These are phyloP conservation scores for Phytomonas sp. DNA, from an alignment of 208 protist genomes.

Conservation along the genomic window DNA sequence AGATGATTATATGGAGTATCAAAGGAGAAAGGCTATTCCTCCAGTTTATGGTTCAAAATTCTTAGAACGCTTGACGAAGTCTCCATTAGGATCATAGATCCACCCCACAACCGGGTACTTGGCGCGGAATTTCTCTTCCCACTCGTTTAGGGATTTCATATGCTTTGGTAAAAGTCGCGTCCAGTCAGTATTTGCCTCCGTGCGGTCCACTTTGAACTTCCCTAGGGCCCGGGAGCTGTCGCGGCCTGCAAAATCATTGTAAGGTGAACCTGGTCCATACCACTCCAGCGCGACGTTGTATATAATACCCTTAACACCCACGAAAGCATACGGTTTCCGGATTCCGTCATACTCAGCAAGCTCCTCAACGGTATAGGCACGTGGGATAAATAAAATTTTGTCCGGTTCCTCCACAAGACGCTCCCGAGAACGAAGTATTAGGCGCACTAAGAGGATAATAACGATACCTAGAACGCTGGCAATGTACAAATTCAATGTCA, in stretches of 20 bases:
- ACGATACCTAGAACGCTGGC: conserved; percentile 18
- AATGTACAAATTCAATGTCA: conserved; percentile 13
- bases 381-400: conserved; percentile 41
- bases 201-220: conserved; percentile 68
- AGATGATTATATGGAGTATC: background rate
- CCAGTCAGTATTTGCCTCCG: conserved; percentile 83
- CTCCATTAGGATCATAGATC: conserved; percentile 43
- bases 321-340: conserved; percentile 51
- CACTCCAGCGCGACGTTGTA: conserved; percentile 74
- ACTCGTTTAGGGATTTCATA: conserved; percentile 70
- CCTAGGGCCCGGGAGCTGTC: conserved; percentile 81
- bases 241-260: conserved; percentile 81
- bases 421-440: conserved; percentile 29
- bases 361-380: conserved; percentile 75
- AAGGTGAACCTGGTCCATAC: conserved; percentile 67
- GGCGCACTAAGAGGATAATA: conserved; percentile 13
- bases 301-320: conserved; percentile 78
- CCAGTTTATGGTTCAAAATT: conserved; percentile 29
- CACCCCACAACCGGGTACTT: conserved; percentile 82
- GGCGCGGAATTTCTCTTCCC: conserved; percentile 71
- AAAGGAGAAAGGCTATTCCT: background rate
- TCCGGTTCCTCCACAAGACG: conserved; percentile 36
- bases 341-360: conserved; percentile 67
- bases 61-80: conserved; percentile 44
- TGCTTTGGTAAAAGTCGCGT: conserved; percentile 55